Evolutionary conservation across 148 eudicot genomes (phyloP).

Genomic region (Chenopodium quinoa): DNA sequence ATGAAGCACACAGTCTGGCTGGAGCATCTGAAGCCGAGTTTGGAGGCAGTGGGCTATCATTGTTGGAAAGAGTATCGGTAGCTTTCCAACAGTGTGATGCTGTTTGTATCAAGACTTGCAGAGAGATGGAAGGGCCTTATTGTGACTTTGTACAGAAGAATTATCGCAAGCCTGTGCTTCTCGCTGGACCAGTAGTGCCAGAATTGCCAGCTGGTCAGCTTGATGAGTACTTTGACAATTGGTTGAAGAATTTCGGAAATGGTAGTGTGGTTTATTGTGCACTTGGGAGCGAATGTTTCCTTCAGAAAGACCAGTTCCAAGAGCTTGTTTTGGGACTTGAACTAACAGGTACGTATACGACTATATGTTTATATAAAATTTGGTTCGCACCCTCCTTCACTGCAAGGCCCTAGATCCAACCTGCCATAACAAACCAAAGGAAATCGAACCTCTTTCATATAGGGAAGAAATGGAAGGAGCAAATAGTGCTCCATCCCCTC

Average conservation of each 20-base stretch:
- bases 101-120: slow-evolving; percentile 40
- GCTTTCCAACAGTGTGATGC: slow-evolving; percentile 43
- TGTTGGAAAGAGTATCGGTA: slow-evolving; percentile 26
- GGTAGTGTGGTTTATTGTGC: slow-evolving; percentile 45
- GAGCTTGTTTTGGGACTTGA: slow-evolving; percentile 53
- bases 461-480: too few relatives aligned
- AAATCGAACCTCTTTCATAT: too few relatives aligned
- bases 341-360: slow-evolving; percentile 34
- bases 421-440: too few relatives aligned
- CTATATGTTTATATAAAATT: background rate
- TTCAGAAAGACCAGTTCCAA: slow-evolving; percentile 38
- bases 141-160: slow-evolving; percentile 34
- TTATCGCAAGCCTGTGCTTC: slow-evolving; percentile 38
- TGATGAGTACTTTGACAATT: slow-evolving; percentile 37
- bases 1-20: slow-evolving; percentile 32
- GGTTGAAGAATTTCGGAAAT: slow-evolving; percentile 36
- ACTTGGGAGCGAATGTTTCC: slow-evolving; percentile 49
- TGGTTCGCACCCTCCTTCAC: too few relatives aligned
- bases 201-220: slow-evolving; percentile 28
- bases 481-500: too few relatives aligned
- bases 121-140: slow-evolving; percentile 48
- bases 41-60: slow-evolving; percentile 29
- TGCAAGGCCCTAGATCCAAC: too few relatives aligned
- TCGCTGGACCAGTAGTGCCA: slow-evolving; percentile 57
- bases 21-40: slow-evolving; percentile 19